Percentiles rank a stretch among this genome's conserved stretches.
Evolutionary conservation across 2,329 filamentous ascomycete species (phyloP).

Genomic region (Alternaria longipes): DNA sequence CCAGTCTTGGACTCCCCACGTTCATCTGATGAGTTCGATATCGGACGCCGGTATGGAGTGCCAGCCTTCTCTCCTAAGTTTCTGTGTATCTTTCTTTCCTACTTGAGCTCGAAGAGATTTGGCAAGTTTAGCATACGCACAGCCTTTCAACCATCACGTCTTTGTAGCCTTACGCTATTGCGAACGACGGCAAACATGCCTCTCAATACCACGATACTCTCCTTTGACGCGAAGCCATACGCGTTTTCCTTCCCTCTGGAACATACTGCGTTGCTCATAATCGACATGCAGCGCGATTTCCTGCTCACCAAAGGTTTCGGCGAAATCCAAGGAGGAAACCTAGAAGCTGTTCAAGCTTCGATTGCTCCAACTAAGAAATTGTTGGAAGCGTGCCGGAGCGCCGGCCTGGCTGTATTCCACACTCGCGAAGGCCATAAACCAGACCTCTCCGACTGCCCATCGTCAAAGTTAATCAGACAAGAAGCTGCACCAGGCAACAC

Average conservation of each 20-base stretch:
- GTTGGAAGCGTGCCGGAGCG: slow-evolving; percentile 54
- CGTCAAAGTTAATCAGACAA: slow-evolving; percentile 61
- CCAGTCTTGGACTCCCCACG: not conserved
- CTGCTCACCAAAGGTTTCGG: slow-evolving; percentile 62
- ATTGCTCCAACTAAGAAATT: slow-evolving; percentile 54
- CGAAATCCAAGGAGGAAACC: slow-evolving; percentile 60
- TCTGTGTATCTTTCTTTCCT: not conserved
- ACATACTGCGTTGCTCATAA: slow-evolving; percentile 60
- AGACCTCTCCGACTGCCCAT: slow-evolving; percentile 63
- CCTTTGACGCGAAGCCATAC: slow-evolving; percentile 56
- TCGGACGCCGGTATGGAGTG: slow-evolving; percentile 1
- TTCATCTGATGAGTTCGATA: slow-evolving; percentile 11
- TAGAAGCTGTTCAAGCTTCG: slow-evolving; percentile 51
- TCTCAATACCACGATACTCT: slow-evolving; percentile 17
- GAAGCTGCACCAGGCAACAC: slow-evolving; percentile 57
- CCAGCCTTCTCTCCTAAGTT: not conserved
- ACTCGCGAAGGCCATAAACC: slow-evolving; percentile 61
- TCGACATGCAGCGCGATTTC: slow-evolving; percentile 64
- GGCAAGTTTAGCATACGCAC: not conserved
- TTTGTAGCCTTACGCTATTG: not conserved
- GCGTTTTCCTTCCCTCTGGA: slow-evolving; percentile 58
- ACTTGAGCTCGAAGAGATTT: not conserved
- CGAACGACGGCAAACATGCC: slow-evolving; percentile 17
- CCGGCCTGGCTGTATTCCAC: slow-evolving; percentile 59
- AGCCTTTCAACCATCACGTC: not conserved